These are phyloP conservation scores for Amyloporia xantha DNA, from an alignment of 768 basidiomycete genomes.

Conservation along the genomic window DNA sequence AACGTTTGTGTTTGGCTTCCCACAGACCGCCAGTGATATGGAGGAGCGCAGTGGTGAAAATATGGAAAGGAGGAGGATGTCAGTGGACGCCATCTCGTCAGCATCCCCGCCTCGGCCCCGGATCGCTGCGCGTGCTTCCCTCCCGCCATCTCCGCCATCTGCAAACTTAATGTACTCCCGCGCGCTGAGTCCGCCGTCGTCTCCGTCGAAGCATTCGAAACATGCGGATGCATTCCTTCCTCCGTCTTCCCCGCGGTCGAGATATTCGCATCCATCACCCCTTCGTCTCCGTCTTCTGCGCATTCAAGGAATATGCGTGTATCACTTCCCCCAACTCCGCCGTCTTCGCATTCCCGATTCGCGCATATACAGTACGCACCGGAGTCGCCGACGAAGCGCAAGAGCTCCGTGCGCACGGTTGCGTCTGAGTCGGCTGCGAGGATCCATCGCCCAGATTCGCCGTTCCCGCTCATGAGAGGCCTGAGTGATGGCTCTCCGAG, in stretches of 20 bases:
- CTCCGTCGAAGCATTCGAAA: too few species aligned
- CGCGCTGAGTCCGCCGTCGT: neutral
- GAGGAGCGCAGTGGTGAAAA: neutral
- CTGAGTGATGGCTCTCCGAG: conserved; percentile 3
- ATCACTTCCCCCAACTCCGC: neutral
- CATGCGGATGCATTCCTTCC: too few species aligned
- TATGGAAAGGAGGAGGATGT: neutral
- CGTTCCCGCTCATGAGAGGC: conserved; percentile 4
- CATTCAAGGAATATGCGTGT: neutral
- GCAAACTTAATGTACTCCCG: neutral
- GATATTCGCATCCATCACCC: too few species aligned
- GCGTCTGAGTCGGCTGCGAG: conserved; percentile 1
- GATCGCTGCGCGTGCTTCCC: neutral
- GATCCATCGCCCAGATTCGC: neutral
- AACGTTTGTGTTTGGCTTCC: conserved; percentile 4
- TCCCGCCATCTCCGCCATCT: conserved; percentile 1
- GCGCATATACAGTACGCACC: neutral
- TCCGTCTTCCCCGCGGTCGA: too few species aligned
- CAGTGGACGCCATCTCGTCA: neutral
- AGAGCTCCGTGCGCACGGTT: conserved; percentile 1
- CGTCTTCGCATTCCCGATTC: neutral
- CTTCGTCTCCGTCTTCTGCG: too few species aligned
- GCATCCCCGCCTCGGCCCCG: neutral
- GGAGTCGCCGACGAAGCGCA: neutral
- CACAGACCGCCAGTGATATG: neutral